Conservation (phyloP, 371 early-diverging fungal species). For the Apophysomyces trapeziformis region DNA sequence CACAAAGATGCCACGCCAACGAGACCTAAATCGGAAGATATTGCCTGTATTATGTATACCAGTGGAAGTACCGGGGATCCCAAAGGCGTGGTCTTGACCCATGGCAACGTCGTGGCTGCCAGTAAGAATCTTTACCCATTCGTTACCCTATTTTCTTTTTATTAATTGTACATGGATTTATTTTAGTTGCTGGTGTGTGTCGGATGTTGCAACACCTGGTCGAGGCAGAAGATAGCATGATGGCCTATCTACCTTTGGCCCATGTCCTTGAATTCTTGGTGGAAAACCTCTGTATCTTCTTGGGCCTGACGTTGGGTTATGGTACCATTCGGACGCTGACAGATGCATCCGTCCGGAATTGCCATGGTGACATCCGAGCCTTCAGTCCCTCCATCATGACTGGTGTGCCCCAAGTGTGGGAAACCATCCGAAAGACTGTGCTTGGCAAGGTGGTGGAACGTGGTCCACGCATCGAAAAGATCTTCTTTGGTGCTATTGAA, state of each 20-base stretch:
- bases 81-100: slow-evolving; percentile 72
- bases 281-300: slow-evolving; percentile 66
- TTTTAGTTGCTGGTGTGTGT: slow-evolving; percentile 74
- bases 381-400: slow-evolving; percentile 84
- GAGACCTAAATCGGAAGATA: slow-evolving; percentile 61
- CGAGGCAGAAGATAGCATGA: slow-evolving; percentile 68
- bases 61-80: slow-evolving; percentile 86
- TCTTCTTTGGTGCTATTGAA: slow-evolving; percentile 61
- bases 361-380: slow-evolving; percentile 84
- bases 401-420: slow-evolving; percentile 88
- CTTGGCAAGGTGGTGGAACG: slow-evolving; percentile 51
- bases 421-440: slow-evolving; percentile 78
- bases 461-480: slow-evolving; percentile 25
- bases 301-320: slow-evolving; percentile 81
- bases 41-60: slow-evolving; percentile 87
- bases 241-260: slow-evolving; percentile 90
- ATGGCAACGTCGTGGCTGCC: slow-evolving; percentile 77
- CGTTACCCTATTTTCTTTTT: slow-evolving; percentile 51
- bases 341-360: slow-evolving; percentile 84
- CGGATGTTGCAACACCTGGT: slow-evolving; percentile 75
- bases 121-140: slow-evolving; percentile 76
- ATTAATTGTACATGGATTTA: not conserved
- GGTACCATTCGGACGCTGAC: slow-evolving; percentile 82
- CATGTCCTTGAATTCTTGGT: slow-evolving; percentile 87
- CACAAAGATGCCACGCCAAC: slow-evolving; percentile 55